phyloP scores from a whole-genome alignment of 2,329 filamentous ascomycete genomes.

The Chaetomium olivaceum region DNA sequence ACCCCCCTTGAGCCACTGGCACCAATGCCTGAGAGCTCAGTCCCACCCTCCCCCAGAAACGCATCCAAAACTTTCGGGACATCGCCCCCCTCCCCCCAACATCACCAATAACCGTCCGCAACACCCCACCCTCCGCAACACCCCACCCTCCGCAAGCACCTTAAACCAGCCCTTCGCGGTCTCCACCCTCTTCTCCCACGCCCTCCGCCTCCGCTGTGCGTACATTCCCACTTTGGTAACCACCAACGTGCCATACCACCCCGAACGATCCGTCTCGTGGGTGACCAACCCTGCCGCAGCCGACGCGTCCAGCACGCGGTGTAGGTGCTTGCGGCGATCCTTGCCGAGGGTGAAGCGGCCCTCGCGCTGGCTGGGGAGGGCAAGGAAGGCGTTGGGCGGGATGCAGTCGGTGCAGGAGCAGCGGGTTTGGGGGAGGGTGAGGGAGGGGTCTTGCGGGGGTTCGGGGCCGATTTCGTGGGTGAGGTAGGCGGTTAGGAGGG shows the following conservation, averaged over 20 bases:
- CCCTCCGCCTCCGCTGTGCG: background rate
- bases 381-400: background rate
- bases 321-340: conserved; percentile 1
- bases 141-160: background rate
- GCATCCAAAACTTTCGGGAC: background rate
- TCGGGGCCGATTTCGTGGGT: background rate
- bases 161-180: background rate
- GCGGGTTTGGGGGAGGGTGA: conserved; percentile 6
- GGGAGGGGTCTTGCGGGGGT: background rate
- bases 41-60: background rate
- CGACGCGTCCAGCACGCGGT: background rate
- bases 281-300: background rate
- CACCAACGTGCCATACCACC: background rate
- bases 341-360: background rate
- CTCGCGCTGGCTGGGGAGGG: background rate
- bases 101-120: background rate
- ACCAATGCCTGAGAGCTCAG: background rate
- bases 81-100: background rate
- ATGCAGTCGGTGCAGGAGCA: conserved; percentile 20
- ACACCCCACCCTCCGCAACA: background rate
- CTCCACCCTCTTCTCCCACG: background rate
- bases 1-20: background rate
- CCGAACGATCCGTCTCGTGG: background rate
- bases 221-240: background rate
- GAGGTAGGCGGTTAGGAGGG: conserved; percentile 3